A percentile compares a stretch with the other conserved stretches of the same genome.
Evolutionary conservation across 1,139 yeast species (phyloP).

Genomic region (Diutina neorugosa): DNA sequence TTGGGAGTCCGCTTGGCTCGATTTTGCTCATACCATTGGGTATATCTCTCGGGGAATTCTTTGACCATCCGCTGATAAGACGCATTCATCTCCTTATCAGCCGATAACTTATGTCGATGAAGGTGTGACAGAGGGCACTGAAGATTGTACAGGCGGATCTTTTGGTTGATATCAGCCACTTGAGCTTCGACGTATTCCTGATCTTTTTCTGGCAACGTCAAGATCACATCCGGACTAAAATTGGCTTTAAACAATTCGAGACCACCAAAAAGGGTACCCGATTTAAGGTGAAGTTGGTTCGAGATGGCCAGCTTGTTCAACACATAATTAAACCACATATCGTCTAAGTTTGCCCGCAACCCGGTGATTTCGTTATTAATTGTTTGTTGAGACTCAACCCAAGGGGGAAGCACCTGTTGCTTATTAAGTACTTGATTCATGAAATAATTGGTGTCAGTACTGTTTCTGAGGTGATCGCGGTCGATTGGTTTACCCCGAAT

Average conservation of each 20-base stretch:
- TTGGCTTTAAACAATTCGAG: neutral
- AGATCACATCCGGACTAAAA: neutral
- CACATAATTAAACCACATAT: conserved; percentile 30
- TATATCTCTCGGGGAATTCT: conserved; percentile 3
- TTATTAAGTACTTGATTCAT: conserved; percentile 47
- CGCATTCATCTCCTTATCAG: conserved; percentile 37
- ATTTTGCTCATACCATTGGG: conserved; percentile 3
- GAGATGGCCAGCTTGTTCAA: conserved; percentile 13
- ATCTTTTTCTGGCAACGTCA: neutral
- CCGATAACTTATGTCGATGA: conserved; percentile 50
- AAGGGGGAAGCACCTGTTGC: conserved; percentile 76
- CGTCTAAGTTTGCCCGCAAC: conserved; percentile 34
- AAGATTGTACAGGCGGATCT: conserved; percentile 60
- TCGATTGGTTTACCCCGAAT: conserved; percentile 55
- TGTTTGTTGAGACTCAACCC: conserved; percentile 72
- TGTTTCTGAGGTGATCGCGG: conserved; percentile 47
- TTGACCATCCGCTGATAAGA: conserved; percentile 5
- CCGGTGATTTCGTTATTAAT: conserved; percentile 33
- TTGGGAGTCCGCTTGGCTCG: neutral
- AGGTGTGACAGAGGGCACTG: conserved; percentile 65
- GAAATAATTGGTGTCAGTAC: conserved; percentile 29
- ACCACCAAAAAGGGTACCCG: neutral
- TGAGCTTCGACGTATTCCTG: conserved; percentile 28
- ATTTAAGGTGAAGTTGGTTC: neutral
- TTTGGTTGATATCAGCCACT: conserved; percentile 39